phyloP scores from a whole-genome alignment of 345 rosid genomes.

The Noccaea bulbosa region DNA sequence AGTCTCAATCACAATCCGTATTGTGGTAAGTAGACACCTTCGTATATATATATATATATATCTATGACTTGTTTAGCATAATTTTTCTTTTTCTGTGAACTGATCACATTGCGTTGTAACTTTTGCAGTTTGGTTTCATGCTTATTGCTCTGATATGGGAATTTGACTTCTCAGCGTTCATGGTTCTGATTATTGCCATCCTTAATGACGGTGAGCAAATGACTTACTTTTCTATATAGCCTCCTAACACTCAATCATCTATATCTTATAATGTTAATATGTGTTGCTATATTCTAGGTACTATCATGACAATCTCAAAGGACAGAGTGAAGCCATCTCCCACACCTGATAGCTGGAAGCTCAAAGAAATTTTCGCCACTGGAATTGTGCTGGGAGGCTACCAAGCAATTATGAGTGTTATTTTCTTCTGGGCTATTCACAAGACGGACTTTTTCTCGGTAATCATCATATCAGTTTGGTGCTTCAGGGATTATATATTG shows the following conservation, averaged over 20 bases:
- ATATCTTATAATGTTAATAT: conserved; percentile 18
- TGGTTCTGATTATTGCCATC: conserved; percentile 96
- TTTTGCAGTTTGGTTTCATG: conserved; percentile 52
- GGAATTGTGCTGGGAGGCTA: conserved; percentile 85
- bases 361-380: conserved; percentile 89
- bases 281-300: conserved; percentile 52
- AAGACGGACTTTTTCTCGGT: conserved; percentile 58
- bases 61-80: conserved; percentile 9
- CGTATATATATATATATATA: neutral
- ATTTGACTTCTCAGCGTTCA: conserved; percentile 65
- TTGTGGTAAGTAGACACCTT: conserved; percentile 44
- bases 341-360: conserved; percentile 93
- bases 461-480: conserved; percentile 27
- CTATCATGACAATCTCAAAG: conserved; percentile 95
- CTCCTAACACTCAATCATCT: neutral
- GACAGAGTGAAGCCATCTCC: conserved; percentile 98
- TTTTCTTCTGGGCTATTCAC: conserved; percentile 82
- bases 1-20: conserved; percentile 56
- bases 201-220: conserved; percentile 80
- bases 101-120: conserved; percentile 19
- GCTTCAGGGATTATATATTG: conserved; percentile 13
- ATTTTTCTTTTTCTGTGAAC: neutral
- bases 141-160: conserved; percentile 55
- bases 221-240: neutral
- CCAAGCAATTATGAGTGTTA: conserved; percentile 82